Conservation (phyloP, 345 rosid species). For the Brassica cretica region DNA sequence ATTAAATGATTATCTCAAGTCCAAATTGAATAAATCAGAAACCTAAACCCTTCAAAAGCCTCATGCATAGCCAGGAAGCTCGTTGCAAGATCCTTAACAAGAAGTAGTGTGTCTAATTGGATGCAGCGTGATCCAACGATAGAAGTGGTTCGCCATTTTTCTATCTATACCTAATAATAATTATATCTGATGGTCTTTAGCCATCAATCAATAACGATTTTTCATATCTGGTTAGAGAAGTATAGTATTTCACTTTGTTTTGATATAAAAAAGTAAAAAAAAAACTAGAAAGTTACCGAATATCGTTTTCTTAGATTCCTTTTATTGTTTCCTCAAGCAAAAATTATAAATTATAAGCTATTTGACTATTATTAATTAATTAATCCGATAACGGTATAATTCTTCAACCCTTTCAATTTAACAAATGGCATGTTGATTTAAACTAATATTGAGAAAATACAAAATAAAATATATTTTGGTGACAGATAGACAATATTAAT, state of each 20-base stretch:
- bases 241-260: neutral
- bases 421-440: neutral
- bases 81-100: neutral
- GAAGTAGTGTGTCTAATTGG: neutral
- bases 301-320: constrained; percentile 1
- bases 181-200: neutral
- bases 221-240: neutral
- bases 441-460: neutral
- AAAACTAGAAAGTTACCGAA: neutral
- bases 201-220: neutral
- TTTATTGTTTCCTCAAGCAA: constrained; percentile 4
- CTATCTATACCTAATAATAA: neutral
- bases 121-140: neutral
- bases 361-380: neutral
- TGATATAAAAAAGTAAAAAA: neutral
- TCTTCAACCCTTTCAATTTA: neutral
- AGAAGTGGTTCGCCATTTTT: neutral
- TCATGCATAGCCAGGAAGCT: neutral
- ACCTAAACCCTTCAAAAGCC: neutral
- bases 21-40: neutral
- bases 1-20: neutral
- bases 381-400: neutral
- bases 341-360: neutral
- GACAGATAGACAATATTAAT: constrained; percentile 11
- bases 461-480: neutral